phyloP scores from a whole-genome alignment of 148 eudicot species.

The Camellia japonica region DNA sequence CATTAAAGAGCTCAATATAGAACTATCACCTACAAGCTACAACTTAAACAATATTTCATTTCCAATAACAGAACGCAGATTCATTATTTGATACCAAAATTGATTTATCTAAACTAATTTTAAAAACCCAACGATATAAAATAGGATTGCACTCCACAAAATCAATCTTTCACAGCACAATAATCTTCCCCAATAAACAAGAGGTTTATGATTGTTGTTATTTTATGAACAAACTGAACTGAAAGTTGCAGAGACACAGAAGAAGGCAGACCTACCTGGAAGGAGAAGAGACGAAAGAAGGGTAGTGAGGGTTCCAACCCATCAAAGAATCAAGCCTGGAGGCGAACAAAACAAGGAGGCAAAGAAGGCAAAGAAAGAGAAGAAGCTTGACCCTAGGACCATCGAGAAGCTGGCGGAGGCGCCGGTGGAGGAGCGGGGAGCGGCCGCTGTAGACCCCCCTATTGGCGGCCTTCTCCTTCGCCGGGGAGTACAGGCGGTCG shows the following conservation, averaged over 20 bases:
- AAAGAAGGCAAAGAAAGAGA: conserved; percentile 20
- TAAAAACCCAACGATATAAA: neutral
- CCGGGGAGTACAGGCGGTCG: conserved; percentile 56
- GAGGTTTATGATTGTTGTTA: neutral
- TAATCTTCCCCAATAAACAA: neutral
- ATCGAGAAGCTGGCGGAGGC: conserved; percentile 30
- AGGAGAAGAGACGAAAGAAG: conserved; percentile 45
- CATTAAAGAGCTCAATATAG: neutral
- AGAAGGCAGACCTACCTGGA: conserved; percentile 27
- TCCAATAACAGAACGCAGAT: neutral
- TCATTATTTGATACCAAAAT: neutral
- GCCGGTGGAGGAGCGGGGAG: conserved; percentile 37
- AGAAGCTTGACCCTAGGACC: conserved; percentile 14
- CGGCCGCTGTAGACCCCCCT: conserved; percentile 48
- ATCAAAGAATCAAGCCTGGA: conserved; percentile 35
- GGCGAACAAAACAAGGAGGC: conserved; percentile 29
- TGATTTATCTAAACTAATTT: neutral
- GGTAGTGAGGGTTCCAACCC: conserved; percentile 44
- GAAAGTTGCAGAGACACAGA: neutral
- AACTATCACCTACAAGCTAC: neutral
- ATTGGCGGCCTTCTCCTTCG: conserved; percentile 68
- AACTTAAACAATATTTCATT: neutral
- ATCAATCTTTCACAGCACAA: neutral
- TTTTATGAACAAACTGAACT: neutral
- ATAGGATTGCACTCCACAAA: neutral